Conservation (phyloP, 176 grass and related monocot genomes). For the Hyparrhenia diplandra region DNA sequence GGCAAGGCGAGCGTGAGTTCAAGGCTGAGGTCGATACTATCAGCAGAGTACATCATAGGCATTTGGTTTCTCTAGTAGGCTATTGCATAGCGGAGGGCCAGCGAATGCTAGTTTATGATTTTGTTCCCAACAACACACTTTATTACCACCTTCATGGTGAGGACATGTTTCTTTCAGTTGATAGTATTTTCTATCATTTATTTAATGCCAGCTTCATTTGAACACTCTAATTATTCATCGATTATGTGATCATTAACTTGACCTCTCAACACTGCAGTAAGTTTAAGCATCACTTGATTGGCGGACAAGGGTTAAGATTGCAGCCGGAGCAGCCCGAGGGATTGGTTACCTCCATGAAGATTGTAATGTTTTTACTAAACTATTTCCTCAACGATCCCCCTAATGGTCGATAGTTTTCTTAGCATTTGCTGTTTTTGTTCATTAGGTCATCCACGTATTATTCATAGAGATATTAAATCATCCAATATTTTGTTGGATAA, state of each 20-base stretch:
- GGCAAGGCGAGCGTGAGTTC: slow-evolving; percentile 75
- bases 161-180: not conserved
- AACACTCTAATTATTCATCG: not conserved
- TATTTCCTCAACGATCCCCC: not conserved
- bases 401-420: slow-evolving; percentile 30
- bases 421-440: slow-evolving; percentile 23
- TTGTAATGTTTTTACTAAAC: slow-evolving; percentile 55
- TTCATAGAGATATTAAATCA: slow-evolving; percentile 99
- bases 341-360: slow-evolving; percentile 99
- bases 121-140: slow-evolving; percentile 81
- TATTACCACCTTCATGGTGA: slow-evolving; percentile 81
- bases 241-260: slow-evolving; percentile 26
- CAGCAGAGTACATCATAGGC: slow-evolving; percentile 77
- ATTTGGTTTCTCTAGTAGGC: slow-evolving; percentile 76
- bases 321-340: slow-evolving; percentile 92
- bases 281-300: slow-evolving; percentile 69
- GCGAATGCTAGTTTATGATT: slow-evolving; percentile 78
- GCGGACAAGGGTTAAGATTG: slow-evolving; percentile 83
- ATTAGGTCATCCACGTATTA: slow-evolving; percentile 95
- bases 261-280: slow-evolving; percentile 52
- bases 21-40: slow-evolving; percentile 81
- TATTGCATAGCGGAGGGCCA: slow-evolving; percentile 63
- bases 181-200: not conserved
- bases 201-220: not conserved
- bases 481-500: slow-evolving; percentile 99